Evolutionary conservation across 108 stramenopile genomes (phyloP).

Genomic region (Phaeodactylum tricornutum): DNA sequence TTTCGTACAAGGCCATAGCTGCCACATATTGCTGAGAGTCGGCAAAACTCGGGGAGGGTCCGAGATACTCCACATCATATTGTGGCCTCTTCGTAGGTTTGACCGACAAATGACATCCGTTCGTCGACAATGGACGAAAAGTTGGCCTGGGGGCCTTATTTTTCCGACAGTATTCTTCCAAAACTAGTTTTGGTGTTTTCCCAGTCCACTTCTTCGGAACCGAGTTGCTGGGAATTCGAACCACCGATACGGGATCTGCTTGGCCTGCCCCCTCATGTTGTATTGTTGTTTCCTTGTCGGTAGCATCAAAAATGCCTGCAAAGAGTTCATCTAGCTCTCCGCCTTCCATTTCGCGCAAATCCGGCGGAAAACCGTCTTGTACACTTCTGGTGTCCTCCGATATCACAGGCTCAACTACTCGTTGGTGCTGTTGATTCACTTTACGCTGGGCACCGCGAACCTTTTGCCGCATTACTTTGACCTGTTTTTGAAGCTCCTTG

Average conservation of each 20-base stretch:
- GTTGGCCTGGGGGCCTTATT: conserved; percentile 37
- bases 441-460: conserved; percentile 24
- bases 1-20: conserved; percentile 45
- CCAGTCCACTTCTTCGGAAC: conserved; percentile 71
- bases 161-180: conserved; percentile 49
- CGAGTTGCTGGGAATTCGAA: not conserved
- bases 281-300: not conserved
- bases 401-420: too few species aligned
- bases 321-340: too few species aligned
- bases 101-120: too few species aligned
- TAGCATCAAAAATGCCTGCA: conserved; percentile 3
- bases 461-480: conserved; percentile 33
- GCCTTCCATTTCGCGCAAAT: too few species aligned
- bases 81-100: not conserved
- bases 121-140: too few species aligned
- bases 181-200: conserved; percentile 39
- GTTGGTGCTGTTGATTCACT: conserved; percentile 30
- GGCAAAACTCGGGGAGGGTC: not conserved
- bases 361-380: too few species aligned
- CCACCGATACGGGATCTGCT: not conserved
- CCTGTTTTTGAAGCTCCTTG: conserved; percentile 32
- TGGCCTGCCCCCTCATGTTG: not conserved
- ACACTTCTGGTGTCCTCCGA: too few species aligned
- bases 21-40: conserved; percentile 40
- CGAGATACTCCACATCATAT: not conserved